Base-by-base conservation (phyloP, 1,284 basidiomycete species). In the Ustilago trichophora region DNA sequence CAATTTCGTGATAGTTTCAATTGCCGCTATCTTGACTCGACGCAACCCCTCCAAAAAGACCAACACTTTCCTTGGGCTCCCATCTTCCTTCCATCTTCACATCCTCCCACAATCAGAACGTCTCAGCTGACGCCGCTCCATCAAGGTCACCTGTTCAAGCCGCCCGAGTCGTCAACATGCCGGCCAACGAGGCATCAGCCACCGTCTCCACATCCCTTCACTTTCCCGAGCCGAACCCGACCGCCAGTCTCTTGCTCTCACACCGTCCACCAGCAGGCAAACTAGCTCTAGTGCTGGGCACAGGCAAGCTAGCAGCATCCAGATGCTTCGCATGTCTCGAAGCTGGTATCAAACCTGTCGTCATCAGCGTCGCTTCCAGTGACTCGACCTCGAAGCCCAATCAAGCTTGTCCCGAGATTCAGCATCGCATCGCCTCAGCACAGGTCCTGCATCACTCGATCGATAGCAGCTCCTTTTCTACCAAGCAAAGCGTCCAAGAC, bases 271-370 rank as follows among this genome's bases (percentile, higher is more conserved):
- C 58, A 2, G 29, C 49, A 3, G 62, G 64, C 16, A 68, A 65
- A 26, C 24, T 59, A 3, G 64, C 48, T 4, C 29, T 96, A 29
- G 85, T 97, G 38, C 77, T 95, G 29, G 93, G 93, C 2, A 87
- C 89, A 3, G 88, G 89, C 27, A 77, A 86, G 12, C 86, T 96
- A 1, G 92, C 92, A 0, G 91, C 92, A 0, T 87, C 87, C 21
- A 87, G 93, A 32, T 89, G 90, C 6, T 91, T 91, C 74, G 85
- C 90, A 3, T 88, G 91, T 4, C 85, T 95, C 35, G 92, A 95
- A 79, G 90, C 93, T 0, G 89, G 89, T 52, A 89, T 91, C 2
- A 76, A 80, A 11, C 92, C 95, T 25, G 82, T 89, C 25, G 83
- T 96, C 22, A 80, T 91, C 3, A 49, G 46, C 9, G 25, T 68